Conservation (phyloP, 192 early-diverging fungal genomes). For the Phycomyces blakesleeanus region DNA sequence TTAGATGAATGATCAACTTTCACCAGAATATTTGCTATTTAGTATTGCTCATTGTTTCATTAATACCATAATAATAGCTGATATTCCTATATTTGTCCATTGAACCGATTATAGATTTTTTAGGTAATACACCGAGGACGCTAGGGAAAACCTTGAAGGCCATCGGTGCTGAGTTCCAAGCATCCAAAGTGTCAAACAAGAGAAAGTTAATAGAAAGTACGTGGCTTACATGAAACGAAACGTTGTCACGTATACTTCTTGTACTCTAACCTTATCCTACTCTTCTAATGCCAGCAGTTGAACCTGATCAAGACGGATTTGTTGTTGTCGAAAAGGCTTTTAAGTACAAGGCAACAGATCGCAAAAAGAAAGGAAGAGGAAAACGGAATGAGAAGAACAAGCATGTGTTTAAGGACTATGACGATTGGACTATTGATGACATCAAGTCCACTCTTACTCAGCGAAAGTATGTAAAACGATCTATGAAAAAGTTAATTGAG, state of each 20-base stretch:
- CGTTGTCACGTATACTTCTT: neutral
- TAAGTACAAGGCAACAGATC: constrained; percentile 19
- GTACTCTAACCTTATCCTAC: constrained; percentile 1
- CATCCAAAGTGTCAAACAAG: too few species aligned
- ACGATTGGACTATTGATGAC: constrained; percentile 24
- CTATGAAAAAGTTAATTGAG: neutral
- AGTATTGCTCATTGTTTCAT: too few species aligned
- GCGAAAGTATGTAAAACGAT: constrained; percentile 11
- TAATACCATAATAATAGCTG: too few species aligned
- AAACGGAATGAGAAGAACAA: constrained; percentile 16
- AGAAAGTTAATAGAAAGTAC: neutral
- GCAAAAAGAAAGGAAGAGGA: constrained; percentile 6
- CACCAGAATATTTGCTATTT: too few species aligned
- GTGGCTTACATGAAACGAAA: constrained; percentile 1
- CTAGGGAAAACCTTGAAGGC: too few species aligned
- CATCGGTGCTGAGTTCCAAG: too few species aligned
- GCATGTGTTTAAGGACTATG: constrained; percentile 15
- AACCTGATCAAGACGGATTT: constrained; percentile 15
- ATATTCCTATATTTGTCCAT: too few species aligned
- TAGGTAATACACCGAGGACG: too few species aligned
- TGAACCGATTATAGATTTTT: too few species aligned
- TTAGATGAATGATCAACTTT: too few species aligned
- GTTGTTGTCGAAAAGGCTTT: constrained; percentile 18
- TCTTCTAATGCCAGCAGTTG: neutral
- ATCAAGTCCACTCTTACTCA: constrained; percentile 11